Conservation (phyloP, 106 monocot species). For the Narthecium ossifragum region DNA sequence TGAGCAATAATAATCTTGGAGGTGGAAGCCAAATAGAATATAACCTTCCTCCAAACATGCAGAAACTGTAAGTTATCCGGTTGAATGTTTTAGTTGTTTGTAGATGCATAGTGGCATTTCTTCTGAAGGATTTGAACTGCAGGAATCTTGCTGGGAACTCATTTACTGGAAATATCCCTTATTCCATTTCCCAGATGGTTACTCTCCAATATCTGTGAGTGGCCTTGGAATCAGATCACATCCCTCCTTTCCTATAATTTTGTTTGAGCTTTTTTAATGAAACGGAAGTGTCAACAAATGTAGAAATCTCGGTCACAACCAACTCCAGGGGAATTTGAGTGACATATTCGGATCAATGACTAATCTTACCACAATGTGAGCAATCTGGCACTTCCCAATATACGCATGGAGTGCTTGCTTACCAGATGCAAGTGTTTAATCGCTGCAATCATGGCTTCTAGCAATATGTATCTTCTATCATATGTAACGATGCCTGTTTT, state of each 20-base stretch:
- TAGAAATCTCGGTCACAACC: slow-evolving; percentile 60
- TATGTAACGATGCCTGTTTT: too few relatives aligned
- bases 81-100: not conserved
- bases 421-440: too few relatives aligned
- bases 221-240: not conserved
- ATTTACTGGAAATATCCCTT: slow-evolving; percentile 42
- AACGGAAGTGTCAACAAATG: slow-evolving; percentile 12
- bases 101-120: not conserved
- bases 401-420: too few relatives aligned
- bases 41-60: slow-evolving; percentile 59
- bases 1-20: slow-evolving; percentile 59
- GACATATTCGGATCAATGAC: slow-evolving; percentile 42
- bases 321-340: slow-evolving; percentile 48
- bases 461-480: too few relatives aligned
- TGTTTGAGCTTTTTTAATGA: slow-evolving; percentile 10
- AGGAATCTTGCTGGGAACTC: slow-evolving; percentile 59
- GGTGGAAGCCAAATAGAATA: slow-evolving; percentile 42
- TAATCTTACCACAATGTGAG: slow-evolving; percentile 59
- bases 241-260: not conserved
- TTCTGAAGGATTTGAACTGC: slow-evolving; percentile 13
- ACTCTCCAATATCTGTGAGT: slow-evolving; percentile 52
- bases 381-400: too few relatives aligned
- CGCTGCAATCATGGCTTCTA: too few relatives aligned
- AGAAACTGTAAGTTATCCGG: slow-evolving; percentile 31
- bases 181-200: slow-evolving; percentile 51